Percentiles rank a stretch among this genome's conserved stretches.
Evolutionary conservation across 2,329 filamentous ascomycete species (phyloP).

Genomic region (Colletotrichum spaethianum): DNA sequence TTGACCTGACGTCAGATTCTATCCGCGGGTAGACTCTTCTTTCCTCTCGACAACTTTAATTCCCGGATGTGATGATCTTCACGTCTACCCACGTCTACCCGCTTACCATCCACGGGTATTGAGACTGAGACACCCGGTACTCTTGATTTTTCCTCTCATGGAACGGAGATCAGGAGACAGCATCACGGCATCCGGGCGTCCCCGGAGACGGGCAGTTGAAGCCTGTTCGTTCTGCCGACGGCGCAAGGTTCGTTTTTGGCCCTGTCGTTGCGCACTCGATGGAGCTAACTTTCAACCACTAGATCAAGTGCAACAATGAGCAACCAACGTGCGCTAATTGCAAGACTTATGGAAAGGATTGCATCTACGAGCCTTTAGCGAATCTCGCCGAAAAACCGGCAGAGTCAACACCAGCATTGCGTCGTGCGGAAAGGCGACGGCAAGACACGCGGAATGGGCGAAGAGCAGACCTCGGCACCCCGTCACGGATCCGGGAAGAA

Average conservation of each 20-base stretch:
- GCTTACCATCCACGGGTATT: slow-evolving; percentile 2
- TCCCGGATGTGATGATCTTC: slow-evolving; percentile 4
- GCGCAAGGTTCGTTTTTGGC: slow-evolving; percentile 47
- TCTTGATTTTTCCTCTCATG: background rate
- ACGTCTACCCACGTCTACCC: slow-evolving; percentile 5
- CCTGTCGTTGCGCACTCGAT: background rate
- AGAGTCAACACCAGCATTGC: background rate
- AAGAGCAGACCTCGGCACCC: background rate
- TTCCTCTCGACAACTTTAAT: background rate
- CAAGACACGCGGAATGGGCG: background rate
- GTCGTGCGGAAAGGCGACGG: slow-evolving; percentile 5
- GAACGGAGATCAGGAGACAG: slow-evolving; percentile 9
- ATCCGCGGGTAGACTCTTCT: slow-evolving; percentile 10
- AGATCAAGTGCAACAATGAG: slow-evolving; percentile 66
- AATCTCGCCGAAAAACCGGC: slow-evolving; percentile 42
- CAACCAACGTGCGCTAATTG: slow-evolving; percentile 62
- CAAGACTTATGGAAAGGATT: slow-evolving; percentile 59
- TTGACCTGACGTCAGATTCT: background rate
- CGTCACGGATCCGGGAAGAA: background rate
- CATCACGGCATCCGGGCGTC: slow-evolving; percentile 35
- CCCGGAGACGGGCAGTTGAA: slow-evolving; percentile 47
- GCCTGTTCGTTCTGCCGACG: slow-evolving; percentile 50
- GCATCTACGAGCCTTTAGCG: slow-evolving; percentile 55
- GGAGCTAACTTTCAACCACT: background rate
- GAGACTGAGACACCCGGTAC: background rate